Evolutionary conservation across 78 protist species (phyloP), one percentile per base, ranked within the genome.

Genomic region (Pelomyxa schiedti): DNA sequence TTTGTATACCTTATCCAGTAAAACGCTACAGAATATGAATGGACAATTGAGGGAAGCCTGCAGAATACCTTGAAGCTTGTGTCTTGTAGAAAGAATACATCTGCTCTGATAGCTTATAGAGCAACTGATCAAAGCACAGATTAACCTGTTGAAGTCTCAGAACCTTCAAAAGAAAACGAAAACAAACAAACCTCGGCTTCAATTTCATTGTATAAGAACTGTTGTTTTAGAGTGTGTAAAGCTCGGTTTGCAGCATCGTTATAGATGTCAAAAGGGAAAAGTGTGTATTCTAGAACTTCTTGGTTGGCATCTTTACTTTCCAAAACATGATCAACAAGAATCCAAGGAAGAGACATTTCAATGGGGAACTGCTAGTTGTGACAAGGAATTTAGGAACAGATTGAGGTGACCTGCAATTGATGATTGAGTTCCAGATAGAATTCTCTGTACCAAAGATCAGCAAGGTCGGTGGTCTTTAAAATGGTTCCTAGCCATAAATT

Each of bases 171-270:
- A 2, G 1, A 4, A 38, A 40, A 66, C 77, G 9, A 36, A 75
- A 69, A 72, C n/a, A n/a, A n/a, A n/a, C n/a, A n/a, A n/a, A n/a
- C n/a, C n/a, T 92, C 96, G 8, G 95, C 96, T 41, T 92, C 92
- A 37, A 92, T 68, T 66, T 92, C 96, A 68, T 91, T 88, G 66
- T 80, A 91, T 39, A 93, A 74, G 74, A 69, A 89, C 41, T 78
- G 88, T 64, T 78, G 74, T 16, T 65, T 42, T 24, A 92, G 78
- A 8, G 35, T 0, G 38, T 40, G 64, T 35, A 93, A 81, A 6
- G 95, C 88, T 30, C 67, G 52, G 41, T 69, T 65, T 28, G 95
- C 93, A 1, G 89, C 87, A 68, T 91, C 95, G 64, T 93, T 91
- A 78, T 93, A 93, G 36, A 92, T 63, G 77, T 88, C 88, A 28